Conservation (phyloP, 2,329 filamentous ascomycete genomes). For the Trichophyton equinum region DNA sequence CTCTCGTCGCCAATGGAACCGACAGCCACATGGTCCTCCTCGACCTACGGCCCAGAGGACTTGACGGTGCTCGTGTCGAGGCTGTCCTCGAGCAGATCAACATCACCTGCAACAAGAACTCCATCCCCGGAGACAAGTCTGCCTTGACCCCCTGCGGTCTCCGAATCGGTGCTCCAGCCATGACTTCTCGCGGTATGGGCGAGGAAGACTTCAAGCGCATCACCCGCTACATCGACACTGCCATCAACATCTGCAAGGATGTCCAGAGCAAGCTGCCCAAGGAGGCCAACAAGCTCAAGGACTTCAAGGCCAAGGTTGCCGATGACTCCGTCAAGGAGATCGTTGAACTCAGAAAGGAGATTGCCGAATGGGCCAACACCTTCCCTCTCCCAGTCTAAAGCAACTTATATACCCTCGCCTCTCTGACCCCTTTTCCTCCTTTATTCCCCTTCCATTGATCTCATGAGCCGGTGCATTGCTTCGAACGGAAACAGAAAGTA, state of each 20-base stretch:
- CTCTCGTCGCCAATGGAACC: slow-evolving; percentile 82
- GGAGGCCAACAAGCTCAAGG: slow-evolving; percentile 98
- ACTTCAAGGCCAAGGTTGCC: slow-evolving; percentile 91
- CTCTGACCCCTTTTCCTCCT: background rate
- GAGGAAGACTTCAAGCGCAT: slow-evolving; percentile 86
- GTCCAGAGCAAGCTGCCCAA: slow-evolving; percentile 77
- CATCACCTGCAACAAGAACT: slow-evolving; percentile 99
- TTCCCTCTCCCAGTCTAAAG: slow-evolving; percentile 69
- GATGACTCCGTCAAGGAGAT: slow-evolving; percentile 69
- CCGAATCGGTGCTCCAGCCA: slow-evolving; percentile 91
- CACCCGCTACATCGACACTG: slow-evolving; percentile 73
- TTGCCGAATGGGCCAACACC: slow-evolving; percentile 68
- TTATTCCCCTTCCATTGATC: slow-evolving; percentile 1
- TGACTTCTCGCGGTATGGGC: slow-evolving; percentile 91
- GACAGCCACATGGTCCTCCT: slow-evolving; percentile 94
- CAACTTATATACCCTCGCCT: background rate
- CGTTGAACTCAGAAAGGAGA: slow-evolving; percentile 75
- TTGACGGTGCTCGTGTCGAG: slow-evolving; percentile 89
- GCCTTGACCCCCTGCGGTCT: slow-evolving; percentile 89
- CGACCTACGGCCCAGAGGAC: slow-evolving; percentile 74
- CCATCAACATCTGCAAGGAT: slow-evolving; percentile 81
- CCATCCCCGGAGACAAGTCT: slow-evolving; percentile 92
- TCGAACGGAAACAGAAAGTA: slow-evolving; percentile 1
- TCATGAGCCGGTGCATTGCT: slow-evolving; percentile 3
- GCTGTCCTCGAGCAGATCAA: slow-evolving; percentile 94